Percentiles rank a stretch among this genome's conserved stretches.
These are phyloP conservation scores for Aspergillus sp. DNA, from an alignment of 2,329 filamentous ascomycete genomes.

Conservation along the genomic window DNA sequence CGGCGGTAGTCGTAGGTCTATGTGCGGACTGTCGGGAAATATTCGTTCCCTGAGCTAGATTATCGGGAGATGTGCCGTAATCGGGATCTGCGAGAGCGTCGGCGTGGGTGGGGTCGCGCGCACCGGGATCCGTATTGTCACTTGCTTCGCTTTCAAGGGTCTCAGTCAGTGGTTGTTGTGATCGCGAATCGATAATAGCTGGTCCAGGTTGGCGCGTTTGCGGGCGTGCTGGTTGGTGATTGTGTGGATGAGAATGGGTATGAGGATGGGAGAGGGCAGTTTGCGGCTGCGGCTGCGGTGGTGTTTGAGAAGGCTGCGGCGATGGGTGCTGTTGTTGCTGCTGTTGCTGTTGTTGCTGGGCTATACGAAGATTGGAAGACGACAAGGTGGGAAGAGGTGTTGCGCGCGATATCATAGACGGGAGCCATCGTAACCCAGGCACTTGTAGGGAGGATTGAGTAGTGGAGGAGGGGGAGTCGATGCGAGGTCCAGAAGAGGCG, in stretches of 20 bases:
- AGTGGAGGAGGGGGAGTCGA: slow-evolving; percentile 14
- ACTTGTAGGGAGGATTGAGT: slow-evolving; percentile 24
- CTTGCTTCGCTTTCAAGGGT: slow-evolving; percentile 3
- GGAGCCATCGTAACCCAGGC: slow-evolving; percentile 29
- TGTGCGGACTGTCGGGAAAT: not conserved
- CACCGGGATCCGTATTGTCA: not conserved
- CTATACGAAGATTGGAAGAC: slow-evolving; percentile 19
- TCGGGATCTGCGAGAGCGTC: not conserved
- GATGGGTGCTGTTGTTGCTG: slow-evolving; percentile 8
- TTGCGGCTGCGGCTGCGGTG: slow-evolving; percentile 11
- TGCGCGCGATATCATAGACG: slow-evolving; percentile 24
- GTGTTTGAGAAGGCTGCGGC: not conserved
- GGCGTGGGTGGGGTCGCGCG: not conserved
- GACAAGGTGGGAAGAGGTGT: slow-evolving; percentile 22
- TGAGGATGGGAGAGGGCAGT: not conserved
- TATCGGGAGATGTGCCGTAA: not conserved
- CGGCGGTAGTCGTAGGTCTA: not conserved
- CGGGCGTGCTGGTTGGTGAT: slow-evolving; percentile 1
- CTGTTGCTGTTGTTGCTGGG: slow-evolving; percentile 6
- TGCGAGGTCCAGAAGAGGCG: slow-evolving; percentile 12
- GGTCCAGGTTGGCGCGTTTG: slow-evolving; percentile 3
- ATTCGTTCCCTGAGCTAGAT: not conserved
- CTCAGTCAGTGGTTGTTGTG: not conserved
- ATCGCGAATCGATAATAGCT: not conserved
- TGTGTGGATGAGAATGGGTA: not conserved